Conservation (phyloP, 371 early-diverging fungal species). For the Mycotypha africana region DNA sequence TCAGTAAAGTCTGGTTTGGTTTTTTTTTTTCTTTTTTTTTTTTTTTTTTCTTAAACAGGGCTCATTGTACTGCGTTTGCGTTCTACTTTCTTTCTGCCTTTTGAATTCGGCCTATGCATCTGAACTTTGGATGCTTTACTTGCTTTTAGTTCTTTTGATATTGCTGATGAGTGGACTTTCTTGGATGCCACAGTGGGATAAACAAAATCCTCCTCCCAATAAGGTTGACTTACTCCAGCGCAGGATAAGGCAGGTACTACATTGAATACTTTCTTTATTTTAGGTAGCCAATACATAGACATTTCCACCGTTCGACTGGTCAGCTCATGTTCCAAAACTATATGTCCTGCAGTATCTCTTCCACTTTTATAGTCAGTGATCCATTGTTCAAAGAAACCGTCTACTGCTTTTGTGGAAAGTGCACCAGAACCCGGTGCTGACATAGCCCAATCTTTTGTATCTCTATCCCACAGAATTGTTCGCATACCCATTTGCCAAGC, state of each 20-base stretch:
- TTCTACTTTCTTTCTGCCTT: no score
- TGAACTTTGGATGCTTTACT: no score
- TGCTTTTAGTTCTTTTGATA: no score
- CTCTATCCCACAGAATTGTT: constrained; percentile 36
- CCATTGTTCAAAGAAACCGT: constrained; percentile 39
- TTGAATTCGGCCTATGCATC: no score
- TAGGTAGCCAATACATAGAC: constrained; percentile 42
- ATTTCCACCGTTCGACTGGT: constrained; percentile 37
- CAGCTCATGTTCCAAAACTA: constrained; percentile 46
- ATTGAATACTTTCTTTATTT: constrained; percentile 31
- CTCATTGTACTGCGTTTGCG: no score
- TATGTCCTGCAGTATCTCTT: constrained; percentile 34
- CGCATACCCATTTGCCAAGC: constrained; percentile 49
- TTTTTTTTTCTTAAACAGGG: no score
- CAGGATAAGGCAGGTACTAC: constrained; percentile 49
- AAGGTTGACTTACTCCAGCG: constrained; percentile 43
- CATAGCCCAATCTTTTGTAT: constrained; percentile 36
- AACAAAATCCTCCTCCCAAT: constrained; percentile 36
- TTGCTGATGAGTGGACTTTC: no score
- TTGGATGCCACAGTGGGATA: no score
- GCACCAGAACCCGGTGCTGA: constrained; percentile 34
- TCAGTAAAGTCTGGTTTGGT: no score
- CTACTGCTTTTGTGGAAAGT: constrained; percentile 25
- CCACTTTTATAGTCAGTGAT: constrained; percentile 30
- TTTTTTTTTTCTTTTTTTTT: no score